Conservation (phyloP, 2,329 filamentous ascomycete genomes). For the Ascochyta koolunga region DNA sequence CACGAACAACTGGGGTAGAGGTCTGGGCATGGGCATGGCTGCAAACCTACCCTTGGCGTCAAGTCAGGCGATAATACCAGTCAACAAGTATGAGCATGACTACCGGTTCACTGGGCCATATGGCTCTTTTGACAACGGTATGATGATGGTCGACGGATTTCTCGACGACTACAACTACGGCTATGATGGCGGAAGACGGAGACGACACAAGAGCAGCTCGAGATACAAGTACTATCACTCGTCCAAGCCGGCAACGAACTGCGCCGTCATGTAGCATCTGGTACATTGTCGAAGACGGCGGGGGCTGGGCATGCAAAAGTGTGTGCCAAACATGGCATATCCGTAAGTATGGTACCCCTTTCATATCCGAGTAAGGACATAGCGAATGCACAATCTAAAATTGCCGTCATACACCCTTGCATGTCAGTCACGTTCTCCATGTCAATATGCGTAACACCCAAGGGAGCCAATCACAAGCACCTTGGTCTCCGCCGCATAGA, state of each 20-base stretch:
- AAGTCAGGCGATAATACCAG: slow-evolving; percentile 19
- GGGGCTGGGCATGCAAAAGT: too few relatives aligned
- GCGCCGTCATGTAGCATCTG: slow-evolving; percentile 26
- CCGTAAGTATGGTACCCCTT: too few relatives aligned
- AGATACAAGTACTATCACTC: slow-evolving; percentile 29
- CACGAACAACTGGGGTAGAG: slow-evolving; percentile 17
- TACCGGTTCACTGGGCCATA: slow-evolving; percentile 31
- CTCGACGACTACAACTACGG: slow-evolving; percentile 6
- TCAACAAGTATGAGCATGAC: slow-evolving; percentile 21
- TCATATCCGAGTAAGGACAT: too few relatives aligned
- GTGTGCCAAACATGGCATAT: too few relatives aligned
- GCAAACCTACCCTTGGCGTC: slow-evolving; percentile 2
- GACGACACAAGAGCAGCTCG: slow-evolving; percentile 24
- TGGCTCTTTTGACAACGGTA: slow-evolving; percentile 2
- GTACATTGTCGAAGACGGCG: not conserved
- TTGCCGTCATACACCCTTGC: slow-evolving; percentile 9
- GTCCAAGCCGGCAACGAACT: slow-evolving; percentile 27
- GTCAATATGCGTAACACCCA: slow-evolving; percentile 12
- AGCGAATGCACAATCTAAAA: not conserved
- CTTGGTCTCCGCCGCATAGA: slow-evolving; percentile 13
- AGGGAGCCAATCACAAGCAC: slow-evolving; percentile 10
- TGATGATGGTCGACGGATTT: slow-evolving; percentile 8
- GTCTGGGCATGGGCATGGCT: slow-evolving; percentile 9
- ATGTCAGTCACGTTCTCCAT: slow-evolving; percentile 12
- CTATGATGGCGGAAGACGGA: slow-evolving; percentile 13